Evolutionary conservation across 495 filamentous ascomycete genomes (phyloP).

Genomic region (Antarctomyces pellizariae): DNA sequence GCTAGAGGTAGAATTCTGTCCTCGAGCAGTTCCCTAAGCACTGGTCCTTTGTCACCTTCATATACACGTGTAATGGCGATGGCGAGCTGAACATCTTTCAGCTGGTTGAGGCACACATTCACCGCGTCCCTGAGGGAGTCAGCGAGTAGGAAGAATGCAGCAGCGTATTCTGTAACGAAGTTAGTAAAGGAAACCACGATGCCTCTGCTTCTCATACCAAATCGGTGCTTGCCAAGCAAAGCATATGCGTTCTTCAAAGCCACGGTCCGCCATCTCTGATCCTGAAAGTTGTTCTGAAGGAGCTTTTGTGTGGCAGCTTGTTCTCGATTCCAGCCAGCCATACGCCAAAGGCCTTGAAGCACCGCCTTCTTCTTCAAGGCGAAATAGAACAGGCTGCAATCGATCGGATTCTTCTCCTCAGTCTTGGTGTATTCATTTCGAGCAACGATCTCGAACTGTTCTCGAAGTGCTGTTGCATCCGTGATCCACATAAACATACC

Average conservation of each 20-base stretch:
- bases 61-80: slow-evolving; percentile 76
- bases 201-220: slow-evolving; percentile 28
- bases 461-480: slow-evolving; percentile 47
- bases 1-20: slow-evolving; percentile 63
- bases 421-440: slow-evolving; percentile 81
- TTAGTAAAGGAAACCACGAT: slow-evolving; percentile 1
- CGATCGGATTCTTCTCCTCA: slow-evolving; percentile 76
- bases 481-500: slow-evolving; percentile 92
- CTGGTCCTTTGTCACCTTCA: slow-evolving; percentile 61
- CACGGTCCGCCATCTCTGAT: slow-evolving; percentile 67
- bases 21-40: slow-evolving; percentile 49
- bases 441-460: slow-evolving; percentile 72
- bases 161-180: slow-evolving; percentile 56
- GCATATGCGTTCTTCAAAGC: slow-evolving; percentile 95
- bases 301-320: slow-evolving; percentile 54
- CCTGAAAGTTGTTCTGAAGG: slow-evolving; percentile 68
- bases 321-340: slow-evolving; percentile 78
- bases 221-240: slow-evolving; percentile 74
- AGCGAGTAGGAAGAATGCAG: slow-evolving; percentile 84
- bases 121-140: slow-evolving; percentile 68
- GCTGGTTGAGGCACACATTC: slow-evolving; percentile 59
- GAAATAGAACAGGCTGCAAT: slow-evolving; percentile 81
- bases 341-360: slow-evolving; percentile 81
- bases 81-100: slow-evolving; percentile 75
- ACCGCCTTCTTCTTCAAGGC: slow-evolving; percentile 82